These are phyloP conservation scores for Pseudocercospora musae DNA, from an alignment of 2,329 filamentous ascomycete genomes.

Conservation along the genomic window DNA sequence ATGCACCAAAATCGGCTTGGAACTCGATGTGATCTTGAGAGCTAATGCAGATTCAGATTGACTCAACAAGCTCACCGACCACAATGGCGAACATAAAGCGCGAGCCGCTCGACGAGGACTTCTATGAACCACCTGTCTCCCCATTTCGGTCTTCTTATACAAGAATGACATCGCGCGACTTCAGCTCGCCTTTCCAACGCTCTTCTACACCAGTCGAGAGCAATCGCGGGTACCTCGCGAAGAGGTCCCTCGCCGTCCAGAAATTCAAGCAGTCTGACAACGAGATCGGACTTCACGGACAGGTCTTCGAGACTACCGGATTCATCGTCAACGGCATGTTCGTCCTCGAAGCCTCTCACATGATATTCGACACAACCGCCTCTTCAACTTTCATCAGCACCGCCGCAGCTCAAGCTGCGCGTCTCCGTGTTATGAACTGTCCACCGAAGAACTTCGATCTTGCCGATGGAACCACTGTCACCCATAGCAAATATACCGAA, in stretches of 20 bases:
- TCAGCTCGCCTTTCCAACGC: no score
- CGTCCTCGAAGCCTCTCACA: slow-evolving; percentile 4
- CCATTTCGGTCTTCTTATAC: neutral
- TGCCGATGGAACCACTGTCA: neutral
- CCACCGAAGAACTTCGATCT: neutral
- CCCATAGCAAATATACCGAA: neutral
- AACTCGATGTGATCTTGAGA: neutral
- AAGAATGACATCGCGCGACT: no score
- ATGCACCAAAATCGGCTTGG: neutral
- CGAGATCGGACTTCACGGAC: neutral
- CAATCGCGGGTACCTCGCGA: neutral
- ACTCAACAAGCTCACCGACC: neutral
- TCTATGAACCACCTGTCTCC: neutral
- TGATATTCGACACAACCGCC: slow-evolving; percentile 12
- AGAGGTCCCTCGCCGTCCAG: neutral
- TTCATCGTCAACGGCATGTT: neutral
- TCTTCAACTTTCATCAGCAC: slow-evolving; percentile 6
- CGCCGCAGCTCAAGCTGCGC: neutral
- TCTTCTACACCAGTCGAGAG: neutral
- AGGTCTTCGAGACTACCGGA: slow-evolving; percentile 8
- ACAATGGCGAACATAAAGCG: neutral
- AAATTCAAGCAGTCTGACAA: neutral
- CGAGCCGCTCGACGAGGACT: neutral
- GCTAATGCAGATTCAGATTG: neutral
- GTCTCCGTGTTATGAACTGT: neutral